Evolutionary conservation across 1,139 yeast species (phyloP).

Genomic region (Arxiozyma heterogenica): DNA sequence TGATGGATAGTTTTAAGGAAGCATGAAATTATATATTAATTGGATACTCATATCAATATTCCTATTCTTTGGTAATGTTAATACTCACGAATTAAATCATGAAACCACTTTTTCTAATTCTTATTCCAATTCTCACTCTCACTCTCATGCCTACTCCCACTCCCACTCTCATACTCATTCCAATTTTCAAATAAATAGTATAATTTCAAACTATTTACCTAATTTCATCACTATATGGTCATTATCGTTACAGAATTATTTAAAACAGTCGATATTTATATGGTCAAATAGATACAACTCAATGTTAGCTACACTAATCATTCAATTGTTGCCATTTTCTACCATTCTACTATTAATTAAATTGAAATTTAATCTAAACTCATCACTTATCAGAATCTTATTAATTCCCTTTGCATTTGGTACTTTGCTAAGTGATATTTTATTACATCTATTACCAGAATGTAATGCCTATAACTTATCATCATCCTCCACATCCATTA

Average conservation of each 20-base stretch:
- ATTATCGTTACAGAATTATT: background rate
- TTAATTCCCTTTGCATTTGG: constrained; percentile 64
- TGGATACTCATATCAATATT: background rate
- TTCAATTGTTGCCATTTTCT: constrained; percentile 47
- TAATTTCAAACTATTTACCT: background rate
- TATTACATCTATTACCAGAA: constrained; percentile 57
- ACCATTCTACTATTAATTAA: background rate
- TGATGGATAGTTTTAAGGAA: background rate
- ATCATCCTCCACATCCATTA: too few species aligned
- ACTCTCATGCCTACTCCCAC: constrained; percentile 4
- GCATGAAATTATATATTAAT: too few species aligned
- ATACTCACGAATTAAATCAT: background rate
- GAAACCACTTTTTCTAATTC: background rate
- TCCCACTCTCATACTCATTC: constrained; percentile 8
- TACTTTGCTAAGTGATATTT: constrained; percentile 60
- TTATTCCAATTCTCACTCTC: background rate
- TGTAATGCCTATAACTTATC: background rate
- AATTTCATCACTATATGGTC: background rate
- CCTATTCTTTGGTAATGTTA: background rate
- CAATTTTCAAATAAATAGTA: background rate
- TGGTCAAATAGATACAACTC: constrained; percentile 39
- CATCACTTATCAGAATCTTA: constrained; percentile 12
- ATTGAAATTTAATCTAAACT: constrained; percentile 33
- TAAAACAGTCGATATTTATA: constrained; percentile 1
- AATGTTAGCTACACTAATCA: constrained; percentile 49